Conservation (phyloP, 306 rosid genomes). For the Cicer pinnatifidum region DNA sequence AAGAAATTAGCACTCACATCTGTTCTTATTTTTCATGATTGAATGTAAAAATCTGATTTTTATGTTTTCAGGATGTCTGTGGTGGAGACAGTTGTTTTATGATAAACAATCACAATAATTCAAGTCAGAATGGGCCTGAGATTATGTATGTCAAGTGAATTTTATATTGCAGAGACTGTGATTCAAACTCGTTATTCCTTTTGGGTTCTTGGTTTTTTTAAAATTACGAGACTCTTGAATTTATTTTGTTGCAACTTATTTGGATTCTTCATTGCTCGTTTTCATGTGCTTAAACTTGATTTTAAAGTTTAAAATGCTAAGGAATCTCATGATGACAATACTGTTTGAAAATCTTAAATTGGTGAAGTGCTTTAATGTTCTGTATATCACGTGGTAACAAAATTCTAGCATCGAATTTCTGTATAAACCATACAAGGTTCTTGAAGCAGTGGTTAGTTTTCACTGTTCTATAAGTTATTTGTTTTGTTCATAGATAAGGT, state of each 20-base stretch:
- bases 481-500: conserved; percentile 24
- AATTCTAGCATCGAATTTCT: conserved; percentile 12
- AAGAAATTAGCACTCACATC: conserved; percentile 13
- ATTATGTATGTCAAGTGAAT: conserved; percentile 60
- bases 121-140: conserved; percentile 63
- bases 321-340: neutral
- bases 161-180: conserved; percentile 25
- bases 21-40: conserved; percentile 27
- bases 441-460: neutral
- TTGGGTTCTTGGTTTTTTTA: neutral
- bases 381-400: conserved; percentile 18
- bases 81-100: conserved; percentile 81
- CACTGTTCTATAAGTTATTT: conserved; percentile 15
- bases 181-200: conserved; percentile 25
- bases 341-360: conserved; percentile 2
- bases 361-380: conserved; percentile 15
- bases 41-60: conserved; percentile 29
- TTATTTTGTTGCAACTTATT: conserved; percentile 10
- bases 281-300: conserved; percentile 8
- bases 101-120: conserved; percentile 59
- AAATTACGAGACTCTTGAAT: conserved; percentile 30
- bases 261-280: neutral
- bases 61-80: conserved; percentile 70
- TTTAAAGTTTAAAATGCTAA: conserved; percentile 30
- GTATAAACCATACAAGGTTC: conserved; percentile 1